Conservation (phyloP, 805 yeast species). For the Teunomyces stri region DNA sequence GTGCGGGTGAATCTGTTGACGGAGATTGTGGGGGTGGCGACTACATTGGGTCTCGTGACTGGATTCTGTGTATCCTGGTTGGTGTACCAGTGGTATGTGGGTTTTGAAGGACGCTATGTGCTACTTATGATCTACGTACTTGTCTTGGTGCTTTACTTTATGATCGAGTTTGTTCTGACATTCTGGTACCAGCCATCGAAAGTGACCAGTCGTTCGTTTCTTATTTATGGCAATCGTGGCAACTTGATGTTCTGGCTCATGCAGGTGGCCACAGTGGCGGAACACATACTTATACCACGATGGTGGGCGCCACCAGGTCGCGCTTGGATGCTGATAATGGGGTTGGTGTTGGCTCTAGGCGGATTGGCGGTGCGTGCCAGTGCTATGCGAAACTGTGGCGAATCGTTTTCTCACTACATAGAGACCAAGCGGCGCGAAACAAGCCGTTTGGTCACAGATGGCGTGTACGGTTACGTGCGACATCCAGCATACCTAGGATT, state of each 20-base stretch:
- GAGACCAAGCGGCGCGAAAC: constrained; percentile 12
- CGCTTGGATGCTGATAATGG: constrained; percentile 9
- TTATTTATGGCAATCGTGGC: constrained; percentile 36
- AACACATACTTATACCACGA: constrained; percentile 13
- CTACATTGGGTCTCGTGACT: constrained; percentile 17
- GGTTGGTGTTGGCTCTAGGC: constrained; percentile 12
- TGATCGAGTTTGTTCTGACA: constrained; percentile 28
- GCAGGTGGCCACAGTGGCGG: constrained; percentile 24
- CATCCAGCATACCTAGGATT: constrained; percentile 43
- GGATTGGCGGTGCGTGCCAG: constrained; percentile 27
- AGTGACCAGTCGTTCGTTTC: constrained; percentile 26
- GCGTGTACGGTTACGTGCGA: constrained; percentile 28
- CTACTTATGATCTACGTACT: constrained; percentile 15
- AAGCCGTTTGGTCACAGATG: constrained; percentile 27
- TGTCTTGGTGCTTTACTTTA: constrained; percentile 20
- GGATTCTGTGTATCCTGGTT: constrained; percentile 6
- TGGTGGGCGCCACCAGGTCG: not conserved
- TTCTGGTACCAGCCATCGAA: constrained; percentile 23
- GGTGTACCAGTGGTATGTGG: not conserved
- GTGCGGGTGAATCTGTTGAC: constrained; percentile 15
- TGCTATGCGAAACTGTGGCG: constrained; percentile 35
- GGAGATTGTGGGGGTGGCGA: constrained; percentile 18
- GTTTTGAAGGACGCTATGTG: not conserved
- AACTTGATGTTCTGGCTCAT: constrained; percentile 27
- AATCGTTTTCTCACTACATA: constrained; percentile 34